phyloP scores from a whole-genome alignment of 805 yeast genomes.

The Candida maris region DNA sequence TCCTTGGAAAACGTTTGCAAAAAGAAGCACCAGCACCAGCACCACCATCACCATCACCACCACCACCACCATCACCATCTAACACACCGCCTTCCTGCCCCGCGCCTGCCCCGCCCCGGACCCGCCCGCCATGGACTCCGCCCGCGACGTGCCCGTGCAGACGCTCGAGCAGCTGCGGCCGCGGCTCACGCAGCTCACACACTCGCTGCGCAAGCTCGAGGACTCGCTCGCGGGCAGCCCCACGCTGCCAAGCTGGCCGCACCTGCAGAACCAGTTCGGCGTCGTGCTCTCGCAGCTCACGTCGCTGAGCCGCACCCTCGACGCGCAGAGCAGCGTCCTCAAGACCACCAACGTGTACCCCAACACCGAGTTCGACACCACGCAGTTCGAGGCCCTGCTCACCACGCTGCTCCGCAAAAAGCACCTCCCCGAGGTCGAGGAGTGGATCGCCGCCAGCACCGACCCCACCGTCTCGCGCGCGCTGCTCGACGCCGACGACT shows the following conservation, averaged over 20 bases:
- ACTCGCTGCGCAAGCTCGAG: constrained; percentile 55
- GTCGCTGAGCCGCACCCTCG: constrained; percentile 69
- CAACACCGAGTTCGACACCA: constrained; percentile 76
- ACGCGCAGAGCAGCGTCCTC: constrained; percentile 55
- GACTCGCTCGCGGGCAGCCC: constrained; percentile 44
- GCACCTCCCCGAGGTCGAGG: constrained; percentile 83
- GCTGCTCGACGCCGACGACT: constrained; percentile 45
- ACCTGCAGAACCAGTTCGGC: constrained; percentile 79
- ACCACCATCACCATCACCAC: too few relatives aligned
- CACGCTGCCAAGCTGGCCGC: constrained; percentile 49
- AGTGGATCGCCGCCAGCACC: constrained; percentile 58
- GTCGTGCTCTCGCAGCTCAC: constrained; percentile 78
- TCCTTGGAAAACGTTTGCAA: too few relatives aligned
- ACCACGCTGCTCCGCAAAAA: constrained; percentile 86
- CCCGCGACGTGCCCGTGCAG: constrained; percentile 50
- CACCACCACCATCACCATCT: too few relatives aligned
- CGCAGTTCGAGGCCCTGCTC: constrained; percentile 75
- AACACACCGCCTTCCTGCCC: not conserved
- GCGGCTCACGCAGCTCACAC: constrained; percentile 58
- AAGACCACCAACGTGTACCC: constrained; percentile 78
- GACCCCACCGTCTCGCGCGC: constrained; percentile 13
- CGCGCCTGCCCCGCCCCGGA: too few relatives aligned
- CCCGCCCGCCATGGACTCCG: constrained; percentile 2
- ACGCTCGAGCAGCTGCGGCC: constrained; percentile 61
- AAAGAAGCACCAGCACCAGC: too few relatives aligned